A percentile compares a stretch with the other conserved stretches of the same genome.
Conservation (phyloP, 1,284 basidiomycete species). For the Moesziomyces sp. region DNA sequence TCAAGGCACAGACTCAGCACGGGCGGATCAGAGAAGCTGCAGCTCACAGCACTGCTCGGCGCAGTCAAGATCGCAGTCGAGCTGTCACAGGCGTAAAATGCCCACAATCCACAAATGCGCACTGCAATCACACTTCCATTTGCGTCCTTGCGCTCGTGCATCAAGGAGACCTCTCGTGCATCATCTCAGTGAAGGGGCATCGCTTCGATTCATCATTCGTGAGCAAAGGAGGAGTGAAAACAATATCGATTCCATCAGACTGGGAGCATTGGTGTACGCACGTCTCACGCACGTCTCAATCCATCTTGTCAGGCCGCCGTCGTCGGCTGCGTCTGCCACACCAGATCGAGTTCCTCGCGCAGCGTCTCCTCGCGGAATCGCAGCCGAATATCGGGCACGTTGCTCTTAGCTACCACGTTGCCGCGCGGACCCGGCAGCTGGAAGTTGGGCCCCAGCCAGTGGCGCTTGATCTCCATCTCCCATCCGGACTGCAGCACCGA, state of each 20-base stretch:
- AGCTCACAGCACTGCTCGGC: constrained; percentile 88
- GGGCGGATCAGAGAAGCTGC: constrained; percentile 93
- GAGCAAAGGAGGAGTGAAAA: too few species aligned
- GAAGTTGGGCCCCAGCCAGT: constrained; percentile 82
- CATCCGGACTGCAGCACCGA: constrained; percentile 96
- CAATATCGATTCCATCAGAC: too few species aligned
- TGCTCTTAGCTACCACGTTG: constrained; percentile 73
- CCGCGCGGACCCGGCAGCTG: constrained; percentile 72
- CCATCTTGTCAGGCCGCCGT: not conserved
- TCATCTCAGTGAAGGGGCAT: too few species aligned
- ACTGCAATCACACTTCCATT: not conserved
- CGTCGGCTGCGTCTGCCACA: constrained; percentile 44
- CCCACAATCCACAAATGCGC: not conserved
- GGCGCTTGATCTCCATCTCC: constrained; percentile 97
- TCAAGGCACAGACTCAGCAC: constrained; percentile 74
- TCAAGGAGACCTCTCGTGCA: too few species aligned
- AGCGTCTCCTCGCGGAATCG: constrained; percentile 90
- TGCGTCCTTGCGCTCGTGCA: too few species aligned
- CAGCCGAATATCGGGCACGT: constrained; percentile 90
- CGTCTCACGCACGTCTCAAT: too few species aligned
- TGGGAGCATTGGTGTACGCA: too few species aligned
- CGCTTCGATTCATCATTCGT: too few species aligned
- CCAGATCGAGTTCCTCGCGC: constrained; percentile 75
- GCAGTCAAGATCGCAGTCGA: constrained; percentile 95
- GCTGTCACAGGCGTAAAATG: constrained; percentile 59